These are phyloP conservation scores for Metschnikowia sp. DNA, from an alignment of 805 yeast species.

Conservation along the genomic window DNA sequence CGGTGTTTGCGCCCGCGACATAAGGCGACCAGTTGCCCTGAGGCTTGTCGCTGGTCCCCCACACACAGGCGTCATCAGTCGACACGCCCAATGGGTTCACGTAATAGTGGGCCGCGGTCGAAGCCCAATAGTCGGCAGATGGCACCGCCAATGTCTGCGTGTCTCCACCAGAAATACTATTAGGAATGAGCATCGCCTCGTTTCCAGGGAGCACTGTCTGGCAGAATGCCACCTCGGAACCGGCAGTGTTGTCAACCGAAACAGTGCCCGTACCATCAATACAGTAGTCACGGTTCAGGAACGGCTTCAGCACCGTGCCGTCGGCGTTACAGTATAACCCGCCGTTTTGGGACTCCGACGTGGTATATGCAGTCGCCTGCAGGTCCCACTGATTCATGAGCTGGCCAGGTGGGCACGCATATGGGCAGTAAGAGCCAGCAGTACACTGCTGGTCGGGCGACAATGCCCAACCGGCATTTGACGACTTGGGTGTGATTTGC, in stretches of 20 bases:
- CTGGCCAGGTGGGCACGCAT: slow-evolving; percentile 88
- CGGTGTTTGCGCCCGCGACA: slow-evolving; percentile 89
- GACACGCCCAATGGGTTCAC: slow-evolving; percentile 81
- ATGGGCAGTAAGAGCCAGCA: slow-evolving; percentile 83
- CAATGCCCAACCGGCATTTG: slow-evolving; percentile 86
- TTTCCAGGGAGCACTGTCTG: slow-evolving; percentile 93
- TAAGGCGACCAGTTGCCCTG: slow-evolving; percentile 92
- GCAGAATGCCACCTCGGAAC: slow-evolving; percentile 71
- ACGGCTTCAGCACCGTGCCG: slow-evolving; percentile 65
- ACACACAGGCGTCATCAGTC: slow-evolving; percentile 70
- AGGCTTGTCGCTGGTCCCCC: slow-evolving; percentile 72
- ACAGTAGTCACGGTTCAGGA: slow-evolving; percentile 58
- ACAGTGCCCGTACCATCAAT: slow-evolving; percentile 76
- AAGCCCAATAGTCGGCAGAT: slow-evolving; percentile 78
- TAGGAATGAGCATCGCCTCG: slow-evolving; percentile 92
- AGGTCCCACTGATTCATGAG: slow-evolving; percentile 90
- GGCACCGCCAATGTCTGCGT: slow-evolving; percentile 74
- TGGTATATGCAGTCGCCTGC: slow-evolving; percentile 62
- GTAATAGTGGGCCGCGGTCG: slow-evolving; percentile 84
- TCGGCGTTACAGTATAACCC: slow-evolving; percentile 74
- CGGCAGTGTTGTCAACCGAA: slow-evolving; percentile 55
- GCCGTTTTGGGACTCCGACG: slow-evolving; percentile 79
- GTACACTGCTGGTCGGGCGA: slow-evolving; percentile 69
- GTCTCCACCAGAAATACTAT: slow-evolving; percentile 51
- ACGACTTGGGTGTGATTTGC: slow-evolving; percentile 53